These are phyloP conservation scores for Cladosporium sp. DNA, from an alignment of 2,329 filamentous ascomycete species.

Conservation along the genomic window DNA sequence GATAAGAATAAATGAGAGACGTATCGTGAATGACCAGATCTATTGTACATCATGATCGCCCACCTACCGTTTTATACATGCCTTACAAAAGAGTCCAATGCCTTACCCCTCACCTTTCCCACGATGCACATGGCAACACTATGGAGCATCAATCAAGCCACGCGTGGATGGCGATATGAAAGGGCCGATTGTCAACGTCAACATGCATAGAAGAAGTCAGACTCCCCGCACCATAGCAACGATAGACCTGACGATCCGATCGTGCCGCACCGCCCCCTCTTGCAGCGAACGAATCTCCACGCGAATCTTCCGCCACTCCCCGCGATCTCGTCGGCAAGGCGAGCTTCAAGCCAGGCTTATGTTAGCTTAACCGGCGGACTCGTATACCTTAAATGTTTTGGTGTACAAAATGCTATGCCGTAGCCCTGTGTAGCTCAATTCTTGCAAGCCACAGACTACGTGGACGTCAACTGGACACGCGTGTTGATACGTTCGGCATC, in stretches of 20 bases:
- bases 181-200: slow-evolving; percentile 9
- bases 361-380: background rate
- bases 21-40: background rate
- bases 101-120: slow-evolving; percentile 14
- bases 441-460: background rate
- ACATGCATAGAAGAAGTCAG: background rate
- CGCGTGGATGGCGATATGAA: background rate
- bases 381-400: background rate
- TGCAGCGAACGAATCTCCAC: background rate
- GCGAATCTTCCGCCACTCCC: background rate
- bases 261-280: background rate
- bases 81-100: background rate
- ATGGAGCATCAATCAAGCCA: background rate
- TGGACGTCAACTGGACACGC: background rate
- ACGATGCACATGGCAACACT: background rate
- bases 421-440: background rate
- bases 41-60: background rate
- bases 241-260: background rate
- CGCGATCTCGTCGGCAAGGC: background rate
- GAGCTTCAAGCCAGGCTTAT: slow-evolving; percentile 2
- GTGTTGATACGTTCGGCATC: background rate
- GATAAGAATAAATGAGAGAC: background rate
- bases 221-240: background rate
- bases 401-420: background rate
- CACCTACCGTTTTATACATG: background rate